Evolutionary conservation across 768 basidiomycete species (phyloP).

Genomic region (Mycena epipterygia): DNA sequence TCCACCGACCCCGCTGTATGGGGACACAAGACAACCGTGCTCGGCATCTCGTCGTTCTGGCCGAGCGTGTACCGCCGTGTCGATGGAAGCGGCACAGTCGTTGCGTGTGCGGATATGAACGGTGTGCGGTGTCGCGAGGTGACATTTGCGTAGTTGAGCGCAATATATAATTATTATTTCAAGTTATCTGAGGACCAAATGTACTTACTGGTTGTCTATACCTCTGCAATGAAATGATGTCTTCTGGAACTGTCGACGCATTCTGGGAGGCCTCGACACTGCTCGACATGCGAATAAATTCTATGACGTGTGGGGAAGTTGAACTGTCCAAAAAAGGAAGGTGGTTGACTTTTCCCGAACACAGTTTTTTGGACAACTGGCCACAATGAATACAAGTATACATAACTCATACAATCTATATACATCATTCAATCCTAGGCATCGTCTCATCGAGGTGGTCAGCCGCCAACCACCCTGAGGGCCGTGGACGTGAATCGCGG

Average conservation of each 20-base stretch:
- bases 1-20: conserved; percentile 18
- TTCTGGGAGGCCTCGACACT: no score
- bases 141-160: conserved; percentile 23
- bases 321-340: conserved; percentile 23
- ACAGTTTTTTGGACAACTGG: background rate
- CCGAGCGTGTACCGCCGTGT: conserved; percentile 2
- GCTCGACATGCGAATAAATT: no score
- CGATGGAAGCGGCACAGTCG: conserved; percentile 10
- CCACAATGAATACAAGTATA: background rate
- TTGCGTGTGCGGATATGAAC: conserved; percentile 27
- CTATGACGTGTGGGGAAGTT: no score
- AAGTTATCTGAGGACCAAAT: background rate
- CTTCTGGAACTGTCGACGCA: no score
- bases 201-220: no score
- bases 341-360: conserved; percentile 19
- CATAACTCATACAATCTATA: background rate
- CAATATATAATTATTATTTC: no score
- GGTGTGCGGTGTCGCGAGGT: conserved; percentile 19
- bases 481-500: no score
- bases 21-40: conserved; percentile 34
- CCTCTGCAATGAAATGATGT: no score
- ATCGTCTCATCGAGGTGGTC: no score
- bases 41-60: conserved; percentile 16
- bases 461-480: no score
- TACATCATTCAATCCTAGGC: no score